Conservation (phyloP, 192 early-diverging fungal genomes). For the Umbelopsis isabellina region DNA sequence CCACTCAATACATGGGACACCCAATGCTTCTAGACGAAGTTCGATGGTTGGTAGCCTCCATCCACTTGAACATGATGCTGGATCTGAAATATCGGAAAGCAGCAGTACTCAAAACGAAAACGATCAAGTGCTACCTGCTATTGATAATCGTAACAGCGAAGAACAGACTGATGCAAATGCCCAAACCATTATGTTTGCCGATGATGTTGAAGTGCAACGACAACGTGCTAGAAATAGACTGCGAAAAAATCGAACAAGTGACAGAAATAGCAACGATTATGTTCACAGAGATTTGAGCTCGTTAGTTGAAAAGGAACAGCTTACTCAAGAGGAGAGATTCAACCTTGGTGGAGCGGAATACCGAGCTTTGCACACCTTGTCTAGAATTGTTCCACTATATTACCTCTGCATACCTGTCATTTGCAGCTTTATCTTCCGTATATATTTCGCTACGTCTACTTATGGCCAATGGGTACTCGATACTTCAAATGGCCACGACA, state of each 20-base stretch:
- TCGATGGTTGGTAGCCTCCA: not conserved
- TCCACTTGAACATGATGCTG: not conserved
- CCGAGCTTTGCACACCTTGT: constrained; percentile 31
- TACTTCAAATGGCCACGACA: constrained; percentile 20
- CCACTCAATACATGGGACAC: not conserved
- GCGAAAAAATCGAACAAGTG: not conserved
- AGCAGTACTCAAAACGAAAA: not conserved
- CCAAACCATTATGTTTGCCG: constrained; percentile 36
- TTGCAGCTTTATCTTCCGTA: constrained; percentile 30
- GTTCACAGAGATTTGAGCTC: constrained; percentile 1
- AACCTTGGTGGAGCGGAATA: constrained; percentile 41
- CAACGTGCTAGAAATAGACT: constrained; percentile 26
- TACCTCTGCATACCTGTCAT: constrained; percentile 26
- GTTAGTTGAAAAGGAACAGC: constrained; percentile 11
- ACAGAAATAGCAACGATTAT: not conserved
- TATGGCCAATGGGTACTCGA: constrained; percentile 30
- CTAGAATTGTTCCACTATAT: constrained; percentile 29
- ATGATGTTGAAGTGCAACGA: constrained; percentile 33
- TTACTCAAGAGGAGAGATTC: constrained; percentile 36
- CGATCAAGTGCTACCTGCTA: not conserved
- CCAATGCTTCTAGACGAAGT: not conserved
- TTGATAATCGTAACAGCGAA: not conserved
- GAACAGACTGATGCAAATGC: not conserved
- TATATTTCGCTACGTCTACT: constrained; percentile 30
- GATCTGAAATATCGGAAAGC: not conserved